A percentile compares a stretch with the other conserved stretches of the same genome.
Evolutionary conservation across 2,329 filamentous ascomycete species (phyloP).

Genomic region (Bipolaris cookei): DNA sequence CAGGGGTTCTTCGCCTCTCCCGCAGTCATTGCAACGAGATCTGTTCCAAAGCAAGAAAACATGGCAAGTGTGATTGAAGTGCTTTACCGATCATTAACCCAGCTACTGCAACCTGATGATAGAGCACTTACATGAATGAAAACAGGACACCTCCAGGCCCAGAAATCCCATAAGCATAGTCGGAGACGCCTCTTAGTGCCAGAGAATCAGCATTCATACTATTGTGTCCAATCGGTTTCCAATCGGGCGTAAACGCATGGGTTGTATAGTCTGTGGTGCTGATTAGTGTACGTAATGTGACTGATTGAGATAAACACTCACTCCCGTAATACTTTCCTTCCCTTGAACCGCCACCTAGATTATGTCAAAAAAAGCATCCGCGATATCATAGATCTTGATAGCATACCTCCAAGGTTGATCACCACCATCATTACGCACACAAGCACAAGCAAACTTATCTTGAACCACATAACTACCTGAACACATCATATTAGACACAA

Average conservation of each 20-base stretch:
- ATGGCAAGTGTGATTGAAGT: constrained; percentile 40
- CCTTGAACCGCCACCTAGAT: constrained; percentile 16
- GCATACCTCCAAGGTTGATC: constrained; percentile 34
- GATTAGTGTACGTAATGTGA: background rate
- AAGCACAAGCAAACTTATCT: constrained; percentile 36
- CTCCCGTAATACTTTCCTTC: constrained; percentile 19
- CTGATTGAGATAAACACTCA: background rate
- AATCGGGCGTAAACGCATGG: constrained; percentile 30
- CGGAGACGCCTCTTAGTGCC: constrained; percentile 11
- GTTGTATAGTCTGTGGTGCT: constrained; percentile 27
- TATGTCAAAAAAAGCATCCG: background rate
- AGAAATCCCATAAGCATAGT: constrained; percentile 27
- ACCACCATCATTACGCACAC: constrained; percentile 36
- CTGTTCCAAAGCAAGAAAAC: constrained; percentile 43
- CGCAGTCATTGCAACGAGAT: constrained; percentile 41
- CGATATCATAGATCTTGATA: constrained; percentile 3
- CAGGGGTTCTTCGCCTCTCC: constrained; percentile 41
- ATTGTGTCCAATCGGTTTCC: constrained; percentile 32
- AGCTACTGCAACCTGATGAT: background rate
- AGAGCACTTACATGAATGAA: constrained; percentile 34
- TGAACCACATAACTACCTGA: constrained; percentile 40
- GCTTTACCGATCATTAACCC: constrained; percentile 16
- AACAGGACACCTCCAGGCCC: constrained; percentile 37
- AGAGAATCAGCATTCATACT: constrained; percentile 9
- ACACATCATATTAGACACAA: background rate